These are phyloP conservation scores for Claviceps capensis DNA, from an alignment of 2,329 filamentous ascomycete species.

Conservation along the genomic window DNA sequence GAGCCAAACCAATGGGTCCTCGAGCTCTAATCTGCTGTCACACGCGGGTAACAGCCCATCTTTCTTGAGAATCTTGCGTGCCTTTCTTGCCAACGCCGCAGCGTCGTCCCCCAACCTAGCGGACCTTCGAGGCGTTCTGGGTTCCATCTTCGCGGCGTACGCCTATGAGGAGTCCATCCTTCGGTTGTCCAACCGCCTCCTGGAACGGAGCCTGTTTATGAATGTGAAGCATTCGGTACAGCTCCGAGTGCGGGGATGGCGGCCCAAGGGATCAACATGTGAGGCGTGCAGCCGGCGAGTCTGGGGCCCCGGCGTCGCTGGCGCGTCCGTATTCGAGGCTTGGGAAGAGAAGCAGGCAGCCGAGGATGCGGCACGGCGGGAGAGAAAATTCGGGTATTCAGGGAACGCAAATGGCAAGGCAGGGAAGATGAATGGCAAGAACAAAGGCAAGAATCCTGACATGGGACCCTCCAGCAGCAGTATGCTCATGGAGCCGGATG, in stretches of 20 bases:
- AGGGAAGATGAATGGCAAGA: constrained; percentile 20
- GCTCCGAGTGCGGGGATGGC: constrained; percentile 75
- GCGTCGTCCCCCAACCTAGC: constrained; percentile 72
- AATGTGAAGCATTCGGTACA: constrained; percentile 63
- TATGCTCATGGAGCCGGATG: constrained; percentile 22
- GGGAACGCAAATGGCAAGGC: constrained; percentile 25
- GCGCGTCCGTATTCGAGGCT: constrained; percentile 61
- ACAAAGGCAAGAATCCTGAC: constrained; percentile 30
- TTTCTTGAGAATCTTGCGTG: constrained; percentile 78
- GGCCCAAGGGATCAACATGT: constrained; percentile 73
- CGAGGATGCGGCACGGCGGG: constrained; percentile 32
- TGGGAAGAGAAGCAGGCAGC: constrained; percentile 55
- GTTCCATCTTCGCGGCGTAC: constrained; percentile 88
- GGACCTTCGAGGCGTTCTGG: constrained; percentile 71
- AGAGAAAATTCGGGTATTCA: constrained; percentile 23
- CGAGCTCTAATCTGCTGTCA: constrained; percentile 21
- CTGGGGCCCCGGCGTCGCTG: constrained; percentile 74
- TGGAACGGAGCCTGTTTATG: constrained; percentile 80
- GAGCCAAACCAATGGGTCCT: constrained; percentile 21
- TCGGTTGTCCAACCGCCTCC: constrained; percentile 66
- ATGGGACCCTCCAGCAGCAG: constrained; percentile 29
- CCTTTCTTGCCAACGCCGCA: constrained; percentile 75
- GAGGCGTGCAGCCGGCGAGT: constrained; percentile 70
- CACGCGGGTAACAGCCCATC: constrained; percentile 46
- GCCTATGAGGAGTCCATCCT: constrained; percentile 89